A percentile compares a stretch with the other conserved stretches of the same genome.
phyloP scores from a whole-genome alignment of 441 rosid genomes.

The Rhodomyrtus psidioides region DNA sequence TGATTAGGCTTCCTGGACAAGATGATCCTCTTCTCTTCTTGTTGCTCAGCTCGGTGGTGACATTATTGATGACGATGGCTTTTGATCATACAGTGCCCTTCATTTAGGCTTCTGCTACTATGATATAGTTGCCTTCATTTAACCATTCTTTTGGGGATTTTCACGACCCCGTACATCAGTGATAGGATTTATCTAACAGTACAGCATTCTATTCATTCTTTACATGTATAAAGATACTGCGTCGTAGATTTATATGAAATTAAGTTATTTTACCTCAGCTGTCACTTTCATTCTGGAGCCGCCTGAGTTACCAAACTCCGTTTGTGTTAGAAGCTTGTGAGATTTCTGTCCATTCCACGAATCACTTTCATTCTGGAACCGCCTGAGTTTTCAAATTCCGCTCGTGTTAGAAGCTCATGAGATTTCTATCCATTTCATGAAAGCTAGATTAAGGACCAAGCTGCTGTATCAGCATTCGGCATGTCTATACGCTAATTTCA shows the following conservation, averaged over 20 bases:
- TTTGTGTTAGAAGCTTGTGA: neutral
- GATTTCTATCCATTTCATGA: neutral
- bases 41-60: neutral
- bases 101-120: neutral
- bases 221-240: neutral
- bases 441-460: neutral
- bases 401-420: neutral
- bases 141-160: conserved; percentile 2
- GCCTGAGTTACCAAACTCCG: neutral
- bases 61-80: neutral
- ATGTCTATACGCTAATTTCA: neutral
- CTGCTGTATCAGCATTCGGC: neutral
- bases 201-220: neutral
- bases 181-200: neutral
- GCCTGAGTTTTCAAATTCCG: neutral
- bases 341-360: neutral
- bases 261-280: neutral
- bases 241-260: neutral
- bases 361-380: neutral
- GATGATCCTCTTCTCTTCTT: neutral
- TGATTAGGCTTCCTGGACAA: neutral
- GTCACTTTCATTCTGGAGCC: neutral
- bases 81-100: neutral
- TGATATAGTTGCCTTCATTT: neutral
- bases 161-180: neutral